Base-by-base conservation (phyloP, 148 eudicot species). In the Nyssa sinensis region DNA sequence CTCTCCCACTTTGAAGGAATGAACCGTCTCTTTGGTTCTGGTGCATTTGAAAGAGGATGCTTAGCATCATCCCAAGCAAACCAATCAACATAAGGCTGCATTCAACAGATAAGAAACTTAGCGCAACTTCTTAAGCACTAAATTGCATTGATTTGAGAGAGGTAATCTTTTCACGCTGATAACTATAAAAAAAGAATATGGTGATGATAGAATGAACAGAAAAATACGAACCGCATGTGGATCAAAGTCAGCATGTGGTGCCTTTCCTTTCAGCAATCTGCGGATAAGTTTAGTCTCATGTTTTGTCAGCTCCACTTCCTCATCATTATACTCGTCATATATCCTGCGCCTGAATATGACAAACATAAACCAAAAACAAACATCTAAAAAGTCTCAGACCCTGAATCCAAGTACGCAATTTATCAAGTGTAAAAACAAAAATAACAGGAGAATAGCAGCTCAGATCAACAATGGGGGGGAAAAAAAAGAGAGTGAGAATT, bases 81-180 rank as follows among this genome's bases (percentile, higher is more conserved):
- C 97, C 94, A 96, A 84, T 96, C 99, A 62, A 90, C 88, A 86
- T 85, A 93, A 68, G 87, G 84, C 99, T 96, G 98, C 90, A 87
- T 4, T 64, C 25, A 77, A 63, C 68, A 76, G 39, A 77, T 8
- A 34, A 27, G 49, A 1, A 76, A 74, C 58, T 21, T 77, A 51
- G n/a, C 4, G 67, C 33, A 9, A 60, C 10, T 33, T 47, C 49
- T 14, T 24, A 6, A 75, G 31, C 51, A 70, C 35, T 53, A 65
- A 64, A 23, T 34, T 64, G 25, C 37, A 49, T 57, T n/a, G 24
- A 29, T 23, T 59, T 30, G 27, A n/a, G 23, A 27, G 37, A 41
- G 37, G 19, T 19, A 19, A 32, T n/a, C 37, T 69, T 64, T 72
- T 31, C 29, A 47, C 14, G 29, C 30, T 30, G 32, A 28, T 4